A percentile compares a stretch with the other conserved stretches of the same genome.
These are phyloP conservation scores for Buddleja alternifolia DNA, from an alignment of 257 asterid genomes.

Conservation along the genomic window DNA sequence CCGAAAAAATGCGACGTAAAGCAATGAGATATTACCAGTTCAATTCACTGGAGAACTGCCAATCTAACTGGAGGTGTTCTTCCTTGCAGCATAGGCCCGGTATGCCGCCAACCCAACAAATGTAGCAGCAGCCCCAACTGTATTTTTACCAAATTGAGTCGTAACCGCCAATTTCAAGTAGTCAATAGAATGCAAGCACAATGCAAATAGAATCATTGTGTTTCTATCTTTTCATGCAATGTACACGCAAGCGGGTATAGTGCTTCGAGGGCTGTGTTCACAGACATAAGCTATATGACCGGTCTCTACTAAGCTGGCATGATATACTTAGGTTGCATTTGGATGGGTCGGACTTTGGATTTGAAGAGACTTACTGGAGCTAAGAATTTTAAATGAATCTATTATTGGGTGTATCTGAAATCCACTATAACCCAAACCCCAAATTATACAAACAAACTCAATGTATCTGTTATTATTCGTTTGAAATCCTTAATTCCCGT, in stretches of 20 bases:
- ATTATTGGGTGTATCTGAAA: no score
- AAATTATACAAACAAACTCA: no score
- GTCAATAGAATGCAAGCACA: constrained; percentile 5
- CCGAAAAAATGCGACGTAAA: not conserved
- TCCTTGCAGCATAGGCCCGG: constrained; percentile 79
- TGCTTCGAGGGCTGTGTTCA: not conserved
- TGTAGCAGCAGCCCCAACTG: constrained; percentile 92
- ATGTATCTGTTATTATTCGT: no score
- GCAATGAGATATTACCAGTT: constrained; percentile 17
- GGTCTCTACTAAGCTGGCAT: constrained; percentile 5
- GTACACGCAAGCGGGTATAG: not conserved
- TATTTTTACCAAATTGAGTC: constrained; percentile 32
- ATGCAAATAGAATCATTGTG: not conserved
- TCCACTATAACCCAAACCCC: no score
- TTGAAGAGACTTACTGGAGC: no score
- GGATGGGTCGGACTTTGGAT: no score
- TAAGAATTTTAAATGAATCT: no score
- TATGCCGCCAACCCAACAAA: constrained; percentile 85
- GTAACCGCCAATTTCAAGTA: constrained; percentile 8
- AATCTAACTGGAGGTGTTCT: constrained; percentile 61
- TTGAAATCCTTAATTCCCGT: no score
- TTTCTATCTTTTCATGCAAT: constrained; percentile 11
- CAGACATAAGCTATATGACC: constrained; percentile 1
- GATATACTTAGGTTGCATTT: not conserved
- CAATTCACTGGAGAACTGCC: constrained; percentile 30